Evolutionary conservation across 2,329 filamentous ascomycete species (phyloP), one percentile per base, ranked within the genome.

Genomic region (Drechslerella coelobrocha): DNA sequence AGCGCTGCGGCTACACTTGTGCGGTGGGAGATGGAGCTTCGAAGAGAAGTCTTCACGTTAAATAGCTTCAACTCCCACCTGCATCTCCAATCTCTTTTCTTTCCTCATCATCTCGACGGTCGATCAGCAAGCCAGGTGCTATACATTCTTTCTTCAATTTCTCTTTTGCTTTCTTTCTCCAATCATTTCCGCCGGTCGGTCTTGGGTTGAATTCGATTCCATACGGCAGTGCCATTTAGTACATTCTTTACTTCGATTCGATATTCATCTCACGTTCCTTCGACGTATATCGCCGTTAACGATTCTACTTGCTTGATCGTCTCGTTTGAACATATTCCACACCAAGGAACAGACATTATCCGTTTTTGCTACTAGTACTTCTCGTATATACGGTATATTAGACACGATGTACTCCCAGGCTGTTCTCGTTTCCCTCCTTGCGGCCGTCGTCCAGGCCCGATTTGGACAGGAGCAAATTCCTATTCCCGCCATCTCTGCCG

Each of bases 391-490:
- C 59, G 61, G 7, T 34, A 34, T n/a, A n/a, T n/a, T n/a, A 53
- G 12, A 61, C 75, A 81, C 73, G 68, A 84, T 83, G 82, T 80
- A 81, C 73, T 76, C 78, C 75, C 53, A 55, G 53, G 82, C 81
- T 75, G 57, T 78, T 45, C 57, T 79, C 72, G 60, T 82, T 73
- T 74, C 82, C 68, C 76, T 80, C 75, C 76, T 83, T 41, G 66
- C 81, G 75, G 81, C 82, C 41, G 75, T 81, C 51, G 80, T 79
- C 72, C 79, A 84, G 72, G 84, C 84, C 69, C 82, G 87, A 74
- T 89, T 89, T 77, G 84, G 83, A 48, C 85, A 88, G 78, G 87
- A 89, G 78, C 84, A 87, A 75, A 74, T 81, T 45, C 83, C 86
- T 53, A 85, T 87, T 54, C 75, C 79, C 23, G 83, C 82, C 63